Percentiles rank a stretch among this genome's conserved stretches.
Evolutionary conservation across 1,284 basidiomycete genomes (phyloP).

Genomic region (Apiotrichum domesticum): DNA sequence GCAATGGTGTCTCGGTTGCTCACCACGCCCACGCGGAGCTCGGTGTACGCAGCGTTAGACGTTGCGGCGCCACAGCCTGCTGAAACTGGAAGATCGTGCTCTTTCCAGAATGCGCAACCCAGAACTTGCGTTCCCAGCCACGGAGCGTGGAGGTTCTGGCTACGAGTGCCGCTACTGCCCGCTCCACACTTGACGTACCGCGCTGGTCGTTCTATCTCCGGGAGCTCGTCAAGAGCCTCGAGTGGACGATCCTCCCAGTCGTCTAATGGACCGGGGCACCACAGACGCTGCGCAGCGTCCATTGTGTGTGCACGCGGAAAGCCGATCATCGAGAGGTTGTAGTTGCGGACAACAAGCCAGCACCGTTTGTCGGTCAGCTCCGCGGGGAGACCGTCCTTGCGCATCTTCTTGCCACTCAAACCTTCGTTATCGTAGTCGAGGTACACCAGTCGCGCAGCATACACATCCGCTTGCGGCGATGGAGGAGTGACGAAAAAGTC

Average conservation of each 20-base stretch:
- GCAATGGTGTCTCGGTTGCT: background rate
- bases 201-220: background rate
- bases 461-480: background rate
- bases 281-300: conserved; percentile 1
- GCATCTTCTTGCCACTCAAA: background rate
- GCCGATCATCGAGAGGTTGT: background rate
- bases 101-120: background rate
- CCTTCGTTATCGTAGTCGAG: background rate
- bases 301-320: background rate
- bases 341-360: conserved; percentile 4
- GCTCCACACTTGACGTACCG: conserved; percentile 1
- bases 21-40: background rate
- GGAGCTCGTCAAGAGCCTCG: too few relatives aligned
- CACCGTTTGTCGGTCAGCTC: background rate
- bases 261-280: background rate
- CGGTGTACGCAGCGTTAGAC: background rate
- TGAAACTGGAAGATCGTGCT: background rate
- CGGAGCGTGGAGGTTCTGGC: background rate
- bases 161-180: too few relatives aligned
- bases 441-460: conserved; percentile 3
- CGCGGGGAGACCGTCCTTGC: background rate
- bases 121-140: conserved; percentile 2
- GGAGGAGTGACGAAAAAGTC: conserved; percentile 2
- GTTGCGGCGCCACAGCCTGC: background rate
- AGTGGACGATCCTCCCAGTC: background rate